These are phyloP conservation scores for Ophiostoma australiae DNA, from an alignment of 2,329 filamentous ascomycete genomes.

Conservation along the genomic window DNA sequence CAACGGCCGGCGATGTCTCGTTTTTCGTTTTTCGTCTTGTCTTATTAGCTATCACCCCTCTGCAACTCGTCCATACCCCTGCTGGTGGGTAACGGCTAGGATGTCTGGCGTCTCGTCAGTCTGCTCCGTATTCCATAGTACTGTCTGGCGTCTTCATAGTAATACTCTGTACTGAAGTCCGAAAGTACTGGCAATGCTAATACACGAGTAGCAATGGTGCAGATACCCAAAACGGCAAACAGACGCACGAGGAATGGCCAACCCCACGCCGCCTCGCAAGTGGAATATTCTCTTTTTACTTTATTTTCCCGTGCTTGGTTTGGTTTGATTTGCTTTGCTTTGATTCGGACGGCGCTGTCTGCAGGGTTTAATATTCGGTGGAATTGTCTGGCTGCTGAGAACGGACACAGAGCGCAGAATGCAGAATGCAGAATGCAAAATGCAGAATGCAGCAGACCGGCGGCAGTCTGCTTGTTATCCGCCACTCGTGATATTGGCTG, in stretches of 20 bases:
- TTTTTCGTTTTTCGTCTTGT: slow-evolving; percentile 20
- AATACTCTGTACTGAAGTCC: neutral
- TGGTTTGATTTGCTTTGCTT: too few species aligned
- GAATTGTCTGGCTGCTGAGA: neutral
- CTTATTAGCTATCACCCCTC: slow-evolving; percentile 7
- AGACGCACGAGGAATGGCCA: neutral
- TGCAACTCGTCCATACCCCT: slow-evolving; percentile 14
- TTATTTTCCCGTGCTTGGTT: neutral
- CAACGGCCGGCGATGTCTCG: slow-evolving; percentile 8
- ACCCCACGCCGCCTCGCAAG: slow-evolving; percentile 21
- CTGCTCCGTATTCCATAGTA: neutral
- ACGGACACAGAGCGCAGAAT: too few species aligned
- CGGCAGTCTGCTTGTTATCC: neutral
- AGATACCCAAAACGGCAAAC: slow-evolving; percentile 9
- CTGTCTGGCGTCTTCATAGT: neutral
- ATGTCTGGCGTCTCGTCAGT: neutral
- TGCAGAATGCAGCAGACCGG: neutral
- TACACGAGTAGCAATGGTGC: slow-evolving; percentile 17
- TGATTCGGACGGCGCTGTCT: neutral
- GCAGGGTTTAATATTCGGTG: neutral
- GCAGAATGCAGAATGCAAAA: too few species aligned
- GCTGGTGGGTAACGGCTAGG: neutral
- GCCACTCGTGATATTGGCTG: neutral
- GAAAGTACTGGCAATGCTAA: slow-evolving; percentile 9
- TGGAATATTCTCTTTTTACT: neutral